Conservation (phyloP, 768 basidiomycete genomes). For the Termitomyces sp. region DNA sequence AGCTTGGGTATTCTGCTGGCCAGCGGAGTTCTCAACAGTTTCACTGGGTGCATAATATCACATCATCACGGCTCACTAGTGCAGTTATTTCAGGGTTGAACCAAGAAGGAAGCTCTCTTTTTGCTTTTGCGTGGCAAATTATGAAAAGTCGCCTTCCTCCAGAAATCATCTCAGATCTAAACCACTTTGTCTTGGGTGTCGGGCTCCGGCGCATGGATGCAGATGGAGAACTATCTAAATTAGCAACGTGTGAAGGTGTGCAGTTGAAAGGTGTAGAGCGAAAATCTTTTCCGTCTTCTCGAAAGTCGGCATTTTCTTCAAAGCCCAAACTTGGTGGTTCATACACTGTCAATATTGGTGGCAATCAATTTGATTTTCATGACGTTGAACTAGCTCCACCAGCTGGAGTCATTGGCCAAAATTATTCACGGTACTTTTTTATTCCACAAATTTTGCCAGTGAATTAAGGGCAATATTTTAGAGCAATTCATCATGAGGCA, state of each 20-base stretch:
- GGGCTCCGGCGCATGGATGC: neutral
- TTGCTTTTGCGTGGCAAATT: neutral
- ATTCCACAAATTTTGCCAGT: neutral
- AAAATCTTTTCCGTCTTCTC: too few species aligned
- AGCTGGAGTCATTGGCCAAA: constrained; percentile 12
- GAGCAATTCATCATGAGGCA: constrained; percentile 11
- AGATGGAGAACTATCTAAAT: neutral
- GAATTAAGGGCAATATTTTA: neutral
- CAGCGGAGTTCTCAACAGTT: neutral
- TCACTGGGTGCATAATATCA: neutral
- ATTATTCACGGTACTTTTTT: constrained; percentile 11
- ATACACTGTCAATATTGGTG: neutral
- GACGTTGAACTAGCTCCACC: constrained; percentile 7
- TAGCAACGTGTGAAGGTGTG: neutral
- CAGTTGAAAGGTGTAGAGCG: too few species aligned
- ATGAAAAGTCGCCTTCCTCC: too few species aligned
- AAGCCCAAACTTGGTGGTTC: neutral
- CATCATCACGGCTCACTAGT: neutral
- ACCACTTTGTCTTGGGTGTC: neutral
- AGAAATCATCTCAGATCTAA: neutral
- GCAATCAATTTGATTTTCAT: constrained; percentile 4
- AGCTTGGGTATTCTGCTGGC: neutral
- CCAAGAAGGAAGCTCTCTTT: neutral
- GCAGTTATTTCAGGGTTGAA: neutral
- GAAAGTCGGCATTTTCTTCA: too few species aligned